Base-by-base conservation (phyloP, 345 rosid genomes). In the Microthlaspi erraticum region DNA sequence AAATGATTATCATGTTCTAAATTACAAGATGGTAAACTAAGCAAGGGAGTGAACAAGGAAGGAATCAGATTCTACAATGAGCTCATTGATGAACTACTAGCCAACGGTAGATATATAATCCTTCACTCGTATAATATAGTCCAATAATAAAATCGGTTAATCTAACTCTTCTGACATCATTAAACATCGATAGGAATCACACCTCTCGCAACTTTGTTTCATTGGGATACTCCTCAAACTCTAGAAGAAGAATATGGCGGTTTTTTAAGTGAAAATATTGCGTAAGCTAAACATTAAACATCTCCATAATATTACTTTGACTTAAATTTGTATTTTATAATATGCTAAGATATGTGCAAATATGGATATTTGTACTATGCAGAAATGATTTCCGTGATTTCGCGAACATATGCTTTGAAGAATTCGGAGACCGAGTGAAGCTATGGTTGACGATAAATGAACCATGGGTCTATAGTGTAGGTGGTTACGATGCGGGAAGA, bases 371-470 rank as follows among this genome's bases (percentile, higher is more conserved):
- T 53, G 11, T 39, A 34, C 42, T 31, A 10, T 42, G 54, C n/a
- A 68, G 73, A 56, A 23, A 1, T 50, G 72, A 68, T 79, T 82
- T 75, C 38, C 37, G 55, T 11, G 84, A 77, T 41, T 84, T 64
- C 34, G 78, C 77, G 10, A 66, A n/a, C n/a, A 20, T 73, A 32
- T 84, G 85, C 8, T 84, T 84, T 34, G 26, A 73, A 4, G 70
- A 69, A 52, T 81, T 80, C 10, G 87, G 87, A 7, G 85, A 84
- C 13, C 58, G 81, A 48, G 85, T 84, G 17, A 81, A 84, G 44
- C 71, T 77, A 42, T 83, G 85, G 87, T 58, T 72, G 14, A 81
- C 85, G 10, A 45, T 84, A 34, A 84, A 83, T n/a, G 85, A 84
- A 29, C 87, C 87, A 69, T 66, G 41, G 74, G 62, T 49, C 17